These are phyloP conservation scores for Orbilia ellipsospora DNA, from an alignment of 2,329 filamentous ascomycete genomes.

Conservation along the genomic window DNA sequence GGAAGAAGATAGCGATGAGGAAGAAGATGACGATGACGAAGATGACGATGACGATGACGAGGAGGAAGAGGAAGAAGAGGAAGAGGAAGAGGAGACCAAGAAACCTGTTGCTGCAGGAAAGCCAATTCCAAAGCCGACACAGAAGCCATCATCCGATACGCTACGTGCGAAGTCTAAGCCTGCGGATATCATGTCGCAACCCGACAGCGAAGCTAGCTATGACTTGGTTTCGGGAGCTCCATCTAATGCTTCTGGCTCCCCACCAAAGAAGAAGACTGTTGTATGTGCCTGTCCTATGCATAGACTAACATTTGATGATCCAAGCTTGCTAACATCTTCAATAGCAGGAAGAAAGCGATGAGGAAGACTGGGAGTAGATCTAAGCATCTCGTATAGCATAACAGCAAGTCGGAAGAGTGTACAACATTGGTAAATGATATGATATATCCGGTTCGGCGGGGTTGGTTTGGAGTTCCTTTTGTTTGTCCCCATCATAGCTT, in stretches of 20 bases:
- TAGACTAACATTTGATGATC: background rate
- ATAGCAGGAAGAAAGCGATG: slow-evolving; percentile 68
- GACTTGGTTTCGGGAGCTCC: slow-evolving; percentile 86
- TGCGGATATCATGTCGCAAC: slow-evolving; percentile 87
- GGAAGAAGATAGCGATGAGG: slow-evolving; percentile 78
- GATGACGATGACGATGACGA: slow-evolving; percentile 75
- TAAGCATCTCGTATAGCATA: background rate
- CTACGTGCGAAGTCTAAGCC: slow-evolving; percentile 69
- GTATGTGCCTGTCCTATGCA: slow-evolving; percentile 15
- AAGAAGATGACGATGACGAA: slow-evolving; percentile 61
- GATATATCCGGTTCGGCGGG: slow-evolving; percentile 20
- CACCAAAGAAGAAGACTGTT: slow-evolving; percentile 66
- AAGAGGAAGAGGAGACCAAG: slow-evolving; percentile 65
- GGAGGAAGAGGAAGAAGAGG: slow-evolving; percentile 78
- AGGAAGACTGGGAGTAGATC: slow-evolving; percentile 79
- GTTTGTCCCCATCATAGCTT: slow-evolving; percentile 2
- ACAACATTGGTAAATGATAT: slow-evolving; percentile 41
- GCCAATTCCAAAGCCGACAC: slow-evolving; percentile 60
- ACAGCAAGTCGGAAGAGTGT: slow-evolving; percentile 23
- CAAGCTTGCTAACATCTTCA: slow-evolving; percentile 68
- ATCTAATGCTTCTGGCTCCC: slow-evolving; percentile 79
- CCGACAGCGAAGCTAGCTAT: slow-evolving; percentile 95
- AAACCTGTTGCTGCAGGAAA: slow-evolving; percentile 58
- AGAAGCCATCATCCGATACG: slow-evolving; percentile 63
- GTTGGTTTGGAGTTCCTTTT: slow-evolving; percentile 45